phyloP scores from a whole-genome alignment of 768 basidiomycete genomes.

The Psilocybe tampanensis region DNA sequence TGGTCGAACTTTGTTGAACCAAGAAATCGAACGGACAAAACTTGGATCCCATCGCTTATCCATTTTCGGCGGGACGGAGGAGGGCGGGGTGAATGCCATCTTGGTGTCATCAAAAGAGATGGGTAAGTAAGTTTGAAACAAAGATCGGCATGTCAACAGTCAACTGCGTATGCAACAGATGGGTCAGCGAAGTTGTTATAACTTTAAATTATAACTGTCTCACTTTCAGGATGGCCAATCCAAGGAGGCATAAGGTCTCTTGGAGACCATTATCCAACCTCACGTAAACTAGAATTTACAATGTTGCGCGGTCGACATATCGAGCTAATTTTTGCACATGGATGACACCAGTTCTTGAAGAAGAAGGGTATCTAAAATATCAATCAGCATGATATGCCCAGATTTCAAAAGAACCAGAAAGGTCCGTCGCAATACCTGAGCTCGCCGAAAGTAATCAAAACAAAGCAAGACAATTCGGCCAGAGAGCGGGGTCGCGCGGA shows the following conservation, averaged over 20 bases:
- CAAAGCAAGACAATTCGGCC: constrained; percentile 8
- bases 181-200: not conserved
- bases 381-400: not conserved
- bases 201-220: not conserved
- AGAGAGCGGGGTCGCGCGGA: constrained; percentile 5
- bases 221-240: not conserved
- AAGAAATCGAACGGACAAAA: too few species aligned
- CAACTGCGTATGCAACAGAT: not conserved
- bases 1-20: too few species aligned
- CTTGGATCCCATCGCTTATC: not conserved
- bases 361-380: not conserved
- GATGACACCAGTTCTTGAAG: not conserved
- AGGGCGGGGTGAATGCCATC: not conserved
- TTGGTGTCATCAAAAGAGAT: constrained; percentile 3
- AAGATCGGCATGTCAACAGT: constrained; percentile 11
- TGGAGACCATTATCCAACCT: too few species aligned
- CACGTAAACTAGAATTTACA: too few species aligned
- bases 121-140: not conserved
- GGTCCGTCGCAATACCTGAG: not conserved
- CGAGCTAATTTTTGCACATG: not conserved
- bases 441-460: not conserved
- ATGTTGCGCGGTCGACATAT: too few species aligned
- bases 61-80: not conserved
- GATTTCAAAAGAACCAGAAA: not conserved
- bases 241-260: too few species aligned